Conservation (phyloP, 1,284 basidiomycete species). For the Trichosporon ovoides region DNA sequence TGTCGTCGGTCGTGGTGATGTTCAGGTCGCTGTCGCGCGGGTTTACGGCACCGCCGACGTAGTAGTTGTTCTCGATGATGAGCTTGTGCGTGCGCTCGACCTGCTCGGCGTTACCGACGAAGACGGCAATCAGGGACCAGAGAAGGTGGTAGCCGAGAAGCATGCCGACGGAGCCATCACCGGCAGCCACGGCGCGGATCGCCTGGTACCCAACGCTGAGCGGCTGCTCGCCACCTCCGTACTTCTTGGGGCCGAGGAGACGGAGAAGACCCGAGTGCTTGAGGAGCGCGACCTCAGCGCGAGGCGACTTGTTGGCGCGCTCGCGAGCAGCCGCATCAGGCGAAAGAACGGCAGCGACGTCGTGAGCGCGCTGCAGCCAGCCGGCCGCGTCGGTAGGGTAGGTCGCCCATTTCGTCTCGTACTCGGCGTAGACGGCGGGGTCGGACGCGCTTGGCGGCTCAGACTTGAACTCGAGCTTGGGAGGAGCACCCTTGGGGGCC, state of each 20-base stretch:
- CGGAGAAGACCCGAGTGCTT: constrained; percentile 13
- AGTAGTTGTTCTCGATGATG: constrained; percentile 16
- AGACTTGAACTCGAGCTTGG: background rate
- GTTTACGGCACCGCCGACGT: constrained; percentile 44
- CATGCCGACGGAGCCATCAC: constrained; percentile 11
- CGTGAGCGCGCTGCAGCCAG: constrained; percentile 11
- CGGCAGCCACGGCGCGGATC: constrained; percentile 10
- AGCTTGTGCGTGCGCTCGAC: constrained; percentile 3
- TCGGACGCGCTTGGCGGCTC: background rate
- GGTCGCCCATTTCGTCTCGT: constrained; percentile 5
- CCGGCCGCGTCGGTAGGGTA: background rate
- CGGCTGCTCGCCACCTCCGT: constrained; percentile 12
- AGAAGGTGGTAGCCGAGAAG: constrained; percentile 13
- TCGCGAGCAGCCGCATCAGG: constrained; percentile 9
- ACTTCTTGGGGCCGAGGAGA: constrained; percentile 6
- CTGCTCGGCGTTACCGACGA: constrained; percentile 10
- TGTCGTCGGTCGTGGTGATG: constrained; percentile 26
- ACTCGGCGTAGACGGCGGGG: constrained; percentile 9
- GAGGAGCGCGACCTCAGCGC: constrained; percentile 13
- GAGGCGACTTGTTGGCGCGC: constrained; percentile 9
- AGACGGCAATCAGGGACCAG: constrained; percentile 5
- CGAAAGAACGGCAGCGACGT: constrained; percentile 3
- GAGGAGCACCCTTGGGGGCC: background rate
- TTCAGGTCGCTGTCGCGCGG: constrained; percentile 41
- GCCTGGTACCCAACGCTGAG: constrained; percentile 3